These are phyloP conservation scores for Albifimbria verrucaria DNA, from an alignment of 2,329 filamentous ascomycete species.

Conservation along the genomic window DNA sequence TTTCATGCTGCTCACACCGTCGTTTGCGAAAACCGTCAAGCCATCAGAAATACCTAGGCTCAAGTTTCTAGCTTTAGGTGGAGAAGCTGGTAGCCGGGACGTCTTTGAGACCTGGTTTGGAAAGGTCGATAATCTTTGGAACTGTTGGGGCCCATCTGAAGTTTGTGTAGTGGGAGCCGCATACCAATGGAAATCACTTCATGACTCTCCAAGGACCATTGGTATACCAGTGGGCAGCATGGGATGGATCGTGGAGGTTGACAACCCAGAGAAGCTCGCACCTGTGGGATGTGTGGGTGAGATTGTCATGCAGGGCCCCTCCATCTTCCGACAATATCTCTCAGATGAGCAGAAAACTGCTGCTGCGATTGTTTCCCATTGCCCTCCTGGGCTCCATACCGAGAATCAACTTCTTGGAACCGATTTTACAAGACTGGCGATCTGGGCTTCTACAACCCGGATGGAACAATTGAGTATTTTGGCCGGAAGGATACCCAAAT, in stretches of 20 bases:
- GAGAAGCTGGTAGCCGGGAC: too few relatives aligned
- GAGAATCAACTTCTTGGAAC: neutral
- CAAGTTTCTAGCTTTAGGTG: too few relatives aligned
- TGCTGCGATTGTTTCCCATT: constrained; percentile 12
- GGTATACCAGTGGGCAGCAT: constrained; percentile 4
- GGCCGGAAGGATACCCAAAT: constrained; percentile 29
- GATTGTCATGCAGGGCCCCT: constrained; percentile 13
- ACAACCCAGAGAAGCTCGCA: constrained; percentile 10
- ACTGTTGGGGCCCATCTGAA: too few relatives aligned
- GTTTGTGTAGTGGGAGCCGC: too few relatives aligned
- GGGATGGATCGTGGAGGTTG: constrained; percentile 11
- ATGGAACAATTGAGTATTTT: constrained; percentile 36
- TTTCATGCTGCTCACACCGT: too few relatives aligned
- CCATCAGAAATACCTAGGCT: too few relatives aligned
- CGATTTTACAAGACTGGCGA: constrained; percentile 10
- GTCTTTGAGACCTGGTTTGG: too few relatives aligned
- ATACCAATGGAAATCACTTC: neutral
- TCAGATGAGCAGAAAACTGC: constrained; percentile 12
- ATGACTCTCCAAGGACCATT: constrained; percentile 1
- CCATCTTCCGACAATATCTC: constrained; percentile 11
- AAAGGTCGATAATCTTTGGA: too few relatives aligned
- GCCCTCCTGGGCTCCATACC: too few relatives aligned
- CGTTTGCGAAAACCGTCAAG: too few relatives aligned
- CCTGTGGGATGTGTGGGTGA: constrained; percentile 12
- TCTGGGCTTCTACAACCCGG: constrained; percentile 11